Conservation (phyloP, 2,329 filamentous ascomycete genomes). For the Cladosporium sp. region DNA sequence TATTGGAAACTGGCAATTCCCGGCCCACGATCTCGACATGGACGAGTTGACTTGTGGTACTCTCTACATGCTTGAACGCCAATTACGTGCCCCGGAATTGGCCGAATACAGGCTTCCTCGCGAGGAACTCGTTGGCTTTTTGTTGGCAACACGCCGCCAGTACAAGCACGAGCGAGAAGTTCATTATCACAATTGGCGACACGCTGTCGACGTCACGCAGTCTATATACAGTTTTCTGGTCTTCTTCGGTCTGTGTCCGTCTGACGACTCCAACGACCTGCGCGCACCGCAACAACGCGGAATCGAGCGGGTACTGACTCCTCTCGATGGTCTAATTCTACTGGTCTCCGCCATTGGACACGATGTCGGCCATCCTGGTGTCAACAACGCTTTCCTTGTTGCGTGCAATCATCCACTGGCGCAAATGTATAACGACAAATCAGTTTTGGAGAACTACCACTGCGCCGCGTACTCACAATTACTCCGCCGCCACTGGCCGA, state of each 20-base stretch:
- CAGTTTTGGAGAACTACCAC: slow-evolving; percentile 95
- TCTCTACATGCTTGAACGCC: slow-evolving; percentile 87
- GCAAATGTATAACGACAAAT: slow-evolving; percentile 94
- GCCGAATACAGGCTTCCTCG: slow-evolving; percentile 56
- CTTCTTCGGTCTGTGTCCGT: slow-evolving; percentile 57
- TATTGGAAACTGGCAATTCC: slow-evolving; percentile 82
- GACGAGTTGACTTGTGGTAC: slow-evolving; percentile 86
- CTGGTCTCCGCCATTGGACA: slow-evolving; percentile 96
- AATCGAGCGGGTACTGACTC: slow-evolving; percentile 75
- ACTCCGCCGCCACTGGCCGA: slow-evolving; percentile 86
- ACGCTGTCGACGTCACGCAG: slow-evolving; percentile 94
- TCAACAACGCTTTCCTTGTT: slow-evolving; percentile 95
- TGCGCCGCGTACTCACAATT: slow-evolving; percentile 97
- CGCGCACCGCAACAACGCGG: slow-evolving; percentile 45
- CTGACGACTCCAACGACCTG: slow-evolving; percentile 60
- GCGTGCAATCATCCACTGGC: slow-evolving; percentile 89
- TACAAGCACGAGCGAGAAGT: slow-evolving; percentile 68
- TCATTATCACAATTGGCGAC: slow-evolving; percentile 91
- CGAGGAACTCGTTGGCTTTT: slow-evolving; percentile 73
- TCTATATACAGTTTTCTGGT: slow-evolving; percentile 90
- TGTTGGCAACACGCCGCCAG: slow-evolving; percentile 85
- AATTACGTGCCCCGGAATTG: slow-evolving; percentile 76
- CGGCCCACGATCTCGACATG: slow-evolving; percentile 83
- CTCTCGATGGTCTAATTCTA: slow-evolving; percentile 84
- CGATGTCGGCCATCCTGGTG: slow-evolving; percentile 94